Percentiles rank a stretch among this genome's conserved stretches.
These are phyloP conservation scores for Eimeria falciformis DNA, from an alignment of 169 alveolate species.

Conservation along the genomic window DNA sequence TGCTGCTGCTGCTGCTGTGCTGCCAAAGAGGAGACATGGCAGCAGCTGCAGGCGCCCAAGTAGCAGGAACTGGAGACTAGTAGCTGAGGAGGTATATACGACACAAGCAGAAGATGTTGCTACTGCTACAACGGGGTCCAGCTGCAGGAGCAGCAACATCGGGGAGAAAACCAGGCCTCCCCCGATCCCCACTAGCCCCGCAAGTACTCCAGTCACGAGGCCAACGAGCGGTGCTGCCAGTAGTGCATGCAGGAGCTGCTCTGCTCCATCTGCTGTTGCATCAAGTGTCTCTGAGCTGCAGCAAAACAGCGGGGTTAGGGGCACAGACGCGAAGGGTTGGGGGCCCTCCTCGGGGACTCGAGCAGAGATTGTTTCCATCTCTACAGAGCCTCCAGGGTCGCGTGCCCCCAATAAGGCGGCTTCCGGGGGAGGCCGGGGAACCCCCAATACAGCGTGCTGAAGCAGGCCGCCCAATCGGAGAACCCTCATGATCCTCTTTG, in stretches of 20 bases:
- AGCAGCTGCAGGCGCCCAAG: slow-evolving; percentile 62
- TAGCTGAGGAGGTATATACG: slow-evolving; percentile 77
- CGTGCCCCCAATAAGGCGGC: background rate
- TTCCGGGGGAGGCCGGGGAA: background rate
- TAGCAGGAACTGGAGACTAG: slow-evolving; percentile 78
- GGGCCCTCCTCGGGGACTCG: slow-evolving; percentile 30
- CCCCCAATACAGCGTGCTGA: background rate
- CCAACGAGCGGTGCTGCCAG: slow-evolving; percentile 77
- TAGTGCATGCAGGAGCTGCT: slow-evolving; percentile 57
- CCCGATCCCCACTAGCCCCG: slow-evolving; percentile 92
- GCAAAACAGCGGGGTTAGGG: slow-evolving; percentile 12
- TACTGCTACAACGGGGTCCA: slow-evolving; percentile 83
- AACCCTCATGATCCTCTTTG: background rate
- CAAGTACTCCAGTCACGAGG: slow-evolving; percentile 84
- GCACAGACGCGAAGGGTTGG: background rate
- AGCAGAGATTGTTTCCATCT: slow-evolving; percentile 22
- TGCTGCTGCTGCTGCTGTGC: slow-evolving; percentile 72
- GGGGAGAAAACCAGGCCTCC: slow-evolving; percentile 93
- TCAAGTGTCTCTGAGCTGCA: background rate
- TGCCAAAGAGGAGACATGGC: slow-evolving; percentile 54
- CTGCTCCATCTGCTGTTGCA: slow-evolving; percentile 13
- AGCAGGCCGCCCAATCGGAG: slow-evolving; percentile 12
- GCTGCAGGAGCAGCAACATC: slow-evolving; percentile 86
- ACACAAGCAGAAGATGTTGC: slow-evolving; percentile 78
- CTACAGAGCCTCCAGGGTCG: slow-evolving; percentile 12